Evolutionary conservation across 108 stramenopile genomes (phyloP), one percentile per base, ranked within the genome.

Genomic region (Poteriospumella lacustris): DNA sequence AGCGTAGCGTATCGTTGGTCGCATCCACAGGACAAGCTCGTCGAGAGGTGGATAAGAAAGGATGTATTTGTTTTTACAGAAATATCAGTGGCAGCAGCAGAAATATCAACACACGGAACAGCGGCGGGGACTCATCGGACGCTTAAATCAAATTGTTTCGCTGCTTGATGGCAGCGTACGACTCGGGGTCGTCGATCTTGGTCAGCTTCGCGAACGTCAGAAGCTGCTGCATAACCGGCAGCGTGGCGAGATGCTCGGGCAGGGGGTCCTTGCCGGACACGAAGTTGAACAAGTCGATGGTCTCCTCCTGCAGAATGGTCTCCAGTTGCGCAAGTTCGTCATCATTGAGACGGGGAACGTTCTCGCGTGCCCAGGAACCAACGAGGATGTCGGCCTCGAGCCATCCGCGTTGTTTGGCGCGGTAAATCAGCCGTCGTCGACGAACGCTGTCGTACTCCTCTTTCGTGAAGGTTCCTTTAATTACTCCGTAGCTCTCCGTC

Each of bases 231-330:
- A 82, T 78, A 9, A 78, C 31, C 60, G 38, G 67, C n/a, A 15
- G 9, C 42, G 40, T 3, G 58, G 34, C 33, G 60, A 72, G 68
- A 26, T 3, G 38, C 9, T n/a, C 26, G 19, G 85, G 85, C 12
- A 75, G 41, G 58, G 44, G 15, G 40, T 80, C 70, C 43, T 83
- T 80, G 26, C 85, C 85, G 0, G 95, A 93, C 72, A 99, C 83
- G 56, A 96, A 90, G 82, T 97, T 98, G 88, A 95, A 99, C 42
- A 99, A 97, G 81, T 98, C 99, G 76, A 99, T 93, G 1, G 99
- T 99, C 81, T 99, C 97, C 81, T 88, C 79, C 80, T 98, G 97
- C 0, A 98, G 92, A 80, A 99, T 95, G 52, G 85, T 82, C 83
- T 99, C 97, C 82, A 91, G 98, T 58, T 96, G 79, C 78, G 95